Percentiles rank a stretch among this genome's conserved stretches.
These are phyloP conservation scores for Apiotrichum akiyoshidainum DNA, from an alignment of 1,284 basidiomycete genomes.

Conservation along the genomic window DNA sequence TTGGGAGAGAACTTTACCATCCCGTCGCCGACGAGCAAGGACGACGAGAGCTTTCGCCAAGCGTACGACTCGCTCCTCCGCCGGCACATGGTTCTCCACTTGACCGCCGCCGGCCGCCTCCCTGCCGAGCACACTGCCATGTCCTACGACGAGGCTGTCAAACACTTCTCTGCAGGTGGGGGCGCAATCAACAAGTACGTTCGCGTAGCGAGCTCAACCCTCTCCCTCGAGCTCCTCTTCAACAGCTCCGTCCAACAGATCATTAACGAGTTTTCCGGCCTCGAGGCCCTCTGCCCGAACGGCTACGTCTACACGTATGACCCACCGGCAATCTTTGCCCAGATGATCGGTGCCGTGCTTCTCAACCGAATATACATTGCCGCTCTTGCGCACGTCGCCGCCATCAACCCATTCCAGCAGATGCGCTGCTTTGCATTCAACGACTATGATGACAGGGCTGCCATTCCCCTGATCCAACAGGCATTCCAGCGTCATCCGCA, in stretches of 20 bases:
- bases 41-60: neutral
- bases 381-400: neutral
- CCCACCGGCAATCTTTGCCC: constrained; percentile 34
- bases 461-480: neutral
- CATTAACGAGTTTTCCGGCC: constrained; percentile 29
- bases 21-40: neutral
- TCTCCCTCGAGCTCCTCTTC: constrained; percentile 28
- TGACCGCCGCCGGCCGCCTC: neutral
- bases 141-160: neutral
- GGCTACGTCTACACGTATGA: constrained; percentile 35
- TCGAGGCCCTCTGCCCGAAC: constrained; percentile 20
- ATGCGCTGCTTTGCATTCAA: constrained; percentile 13
- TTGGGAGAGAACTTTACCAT: neutral
- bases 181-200: neutral
- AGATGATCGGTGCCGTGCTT: constrained; percentile 13
- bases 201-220: neutral
- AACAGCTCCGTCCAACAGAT: constrained; percentile 14
- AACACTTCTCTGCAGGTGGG: neutral
- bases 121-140: neutral
- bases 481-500: constrained; percentile 5
- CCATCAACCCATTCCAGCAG: constrained; percentile 1
- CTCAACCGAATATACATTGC: constrained; percentile 19
- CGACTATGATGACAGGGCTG: constrained; percentile 8
- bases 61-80: constrained; percentile 4
- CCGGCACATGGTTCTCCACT: constrained; percentile 9